Evolutionary conservation across 345 rosid genomes (phyloP).

Genomic region (Melaleuca quinquenervia): DNA sequence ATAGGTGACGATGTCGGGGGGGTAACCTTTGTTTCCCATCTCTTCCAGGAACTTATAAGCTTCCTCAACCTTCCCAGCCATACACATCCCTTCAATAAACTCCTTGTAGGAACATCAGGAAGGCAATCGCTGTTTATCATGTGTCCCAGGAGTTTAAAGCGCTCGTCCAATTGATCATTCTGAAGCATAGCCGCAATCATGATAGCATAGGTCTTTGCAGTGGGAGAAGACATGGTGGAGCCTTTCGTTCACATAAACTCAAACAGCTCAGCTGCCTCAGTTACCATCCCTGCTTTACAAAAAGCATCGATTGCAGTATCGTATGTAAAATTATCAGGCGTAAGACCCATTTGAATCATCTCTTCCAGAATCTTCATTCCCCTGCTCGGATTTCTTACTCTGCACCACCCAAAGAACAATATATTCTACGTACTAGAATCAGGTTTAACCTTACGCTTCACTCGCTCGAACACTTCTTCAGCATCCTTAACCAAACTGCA

Average conservation of each 20-base stretch:
- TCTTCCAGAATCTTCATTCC: slow-evolving; percentile 70
- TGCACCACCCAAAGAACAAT: slow-evolving; percentile 87
- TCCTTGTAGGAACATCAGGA: slow-evolving; percentile 88
- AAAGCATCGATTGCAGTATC: slow-evolving; percentile 78
- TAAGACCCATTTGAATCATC: slow-evolving; percentile 70
- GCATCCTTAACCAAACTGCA: slow-evolving; percentile 70
- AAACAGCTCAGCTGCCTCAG: slow-evolving; percentile 62
- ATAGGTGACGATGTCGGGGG: slow-evolving; percentile 81
- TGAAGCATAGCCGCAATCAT: slow-evolving; percentile 59
- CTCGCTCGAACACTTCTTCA: slow-evolving; percentile 37
- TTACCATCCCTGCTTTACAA: slow-evolving; percentile 74
- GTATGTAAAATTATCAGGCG: slow-evolving; percentile 73
- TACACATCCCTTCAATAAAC: slow-evolving; percentile 73
- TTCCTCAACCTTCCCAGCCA: slow-evolving; percentile 58
- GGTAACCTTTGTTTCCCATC: slow-evolving; percentile 81
- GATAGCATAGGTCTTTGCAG: slow-evolving; percentile 69
- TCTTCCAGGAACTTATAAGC: slow-evolving; percentile 74
- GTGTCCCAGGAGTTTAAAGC: slow-evolving; percentile 56
- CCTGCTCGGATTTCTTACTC: slow-evolving; percentile 66
- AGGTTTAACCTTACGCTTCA: slow-evolving; percentile 52
- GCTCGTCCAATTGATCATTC: slow-evolving; percentile 47
- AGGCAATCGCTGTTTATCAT: slow-evolving; percentile 78
- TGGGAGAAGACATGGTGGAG: slow-evolving; percentile 72
- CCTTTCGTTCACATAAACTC: slow-evolving; percentile 83
- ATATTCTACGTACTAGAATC: slow-evolving; percentile 59